A percentile compares a stretch with the other conserved stretches of the same genome.
Evolutionary conservation across 2,329 filamentous ascomycete species (phyloP).

Genomic region (Epichloe bromicola): DNA sequence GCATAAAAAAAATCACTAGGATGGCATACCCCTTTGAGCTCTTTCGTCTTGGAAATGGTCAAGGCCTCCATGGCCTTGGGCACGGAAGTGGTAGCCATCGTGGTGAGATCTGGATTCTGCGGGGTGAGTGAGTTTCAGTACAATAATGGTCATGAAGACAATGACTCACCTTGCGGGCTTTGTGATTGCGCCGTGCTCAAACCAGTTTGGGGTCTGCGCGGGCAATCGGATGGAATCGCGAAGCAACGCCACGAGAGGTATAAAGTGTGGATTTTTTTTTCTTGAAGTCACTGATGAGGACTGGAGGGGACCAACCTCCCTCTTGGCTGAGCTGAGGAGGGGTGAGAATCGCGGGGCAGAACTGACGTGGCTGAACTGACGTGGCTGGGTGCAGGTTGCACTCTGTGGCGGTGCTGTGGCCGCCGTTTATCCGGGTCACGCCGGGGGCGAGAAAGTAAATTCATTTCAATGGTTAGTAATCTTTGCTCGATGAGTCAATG

Average conservation of each 20-base stretch:
- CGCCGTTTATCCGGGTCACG: background rate
- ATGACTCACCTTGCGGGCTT: slow-evolving; percentile 5
- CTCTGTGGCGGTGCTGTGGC: background rate
- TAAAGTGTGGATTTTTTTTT: background rate
- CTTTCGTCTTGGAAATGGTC: slow-evolving; percentile 45
- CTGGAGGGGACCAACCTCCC: background rate
- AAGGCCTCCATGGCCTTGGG: slow-evolving; percentile 38
- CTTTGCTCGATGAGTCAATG: background rate
- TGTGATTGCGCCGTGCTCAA: slow-evolving; percentile 5
- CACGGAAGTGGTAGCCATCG: slow-evolving; percentile 30
- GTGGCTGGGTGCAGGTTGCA: background rate
- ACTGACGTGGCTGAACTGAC: background rate
- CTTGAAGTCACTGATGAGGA: slow-evolving; percentile 17
- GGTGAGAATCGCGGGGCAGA: slow-evolving; percentile 25
- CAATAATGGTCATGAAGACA: background rate
- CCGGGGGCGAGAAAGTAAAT: background rate
- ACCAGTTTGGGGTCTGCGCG: slow-evolving; percentile 1
- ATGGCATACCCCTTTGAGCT: slow-evolving; percentile 41
- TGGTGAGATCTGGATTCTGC: slow-evolving; percentile 6
- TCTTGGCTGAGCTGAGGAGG: slow-evolving; percentile 12
- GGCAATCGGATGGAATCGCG: slow-evolving; percentile 9
- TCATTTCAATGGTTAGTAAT: no score
- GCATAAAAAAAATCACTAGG: background rate
- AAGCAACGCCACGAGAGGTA: background rate
- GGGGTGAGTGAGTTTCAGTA: background rate